Percentiles rank a stretch among this genome's conserved stretches.
phyloP scores from a whole-genome alignment of 345 rosid genomes.

The Theobroma cacao region DNA sequence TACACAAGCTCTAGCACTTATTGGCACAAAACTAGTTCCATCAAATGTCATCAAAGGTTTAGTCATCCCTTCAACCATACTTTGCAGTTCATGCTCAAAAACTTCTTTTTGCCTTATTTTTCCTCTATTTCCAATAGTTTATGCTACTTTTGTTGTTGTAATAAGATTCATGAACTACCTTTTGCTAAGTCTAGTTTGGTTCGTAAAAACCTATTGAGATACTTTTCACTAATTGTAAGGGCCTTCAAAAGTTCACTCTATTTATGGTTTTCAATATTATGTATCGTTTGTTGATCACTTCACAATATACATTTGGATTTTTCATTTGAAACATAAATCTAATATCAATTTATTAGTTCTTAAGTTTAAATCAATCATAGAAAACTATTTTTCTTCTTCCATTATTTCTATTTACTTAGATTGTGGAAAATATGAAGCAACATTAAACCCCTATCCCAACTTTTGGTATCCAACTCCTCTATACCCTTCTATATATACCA shows the following conservation, averaged over 20 bases:
- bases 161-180: too few relatives aligned
- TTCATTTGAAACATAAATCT: neutral
- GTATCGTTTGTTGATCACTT: too few relatives aligned
- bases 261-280: neutral
- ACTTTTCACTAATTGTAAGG: neutral
- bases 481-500: neutral
- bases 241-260: neutral
- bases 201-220: neutral
- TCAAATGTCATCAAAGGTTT: neutral
- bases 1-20: too few relatives aligned
- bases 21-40: too few relatives aligned
- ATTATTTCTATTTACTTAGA: neutral
- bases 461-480: neutral
- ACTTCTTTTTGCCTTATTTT: too few relatives aligned
- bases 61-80: neutral
- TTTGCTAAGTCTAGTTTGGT: too few relatives aligned
- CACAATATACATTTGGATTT: neutral
- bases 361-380: neutral
- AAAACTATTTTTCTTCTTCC: neutral
- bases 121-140: neutral
- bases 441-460: neutral
- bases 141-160: too few relatives aligned
- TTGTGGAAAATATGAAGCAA: neutral
- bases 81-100: neutral
- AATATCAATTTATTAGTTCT: neutral